These are phyloP conservation scores for Chloranthus sessilifolius DNA, from an alignment of 164 flowering plant genomes.

Conservation along the genomic window DNA sequence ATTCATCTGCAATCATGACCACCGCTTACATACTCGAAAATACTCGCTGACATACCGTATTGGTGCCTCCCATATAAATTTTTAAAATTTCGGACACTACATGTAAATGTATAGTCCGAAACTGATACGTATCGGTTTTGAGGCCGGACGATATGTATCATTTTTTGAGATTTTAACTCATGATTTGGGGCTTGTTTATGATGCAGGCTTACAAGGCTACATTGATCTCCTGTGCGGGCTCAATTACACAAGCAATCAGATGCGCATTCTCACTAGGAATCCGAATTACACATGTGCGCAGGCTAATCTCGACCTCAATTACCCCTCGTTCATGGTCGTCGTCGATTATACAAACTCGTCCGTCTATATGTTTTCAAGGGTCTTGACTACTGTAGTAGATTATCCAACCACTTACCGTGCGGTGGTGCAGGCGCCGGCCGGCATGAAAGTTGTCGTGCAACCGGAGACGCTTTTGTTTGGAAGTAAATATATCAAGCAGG, in stretches of 20 bases:
- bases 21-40: constrained; percentile 9
- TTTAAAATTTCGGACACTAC: too few relatives aligned
- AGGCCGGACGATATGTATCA: too few relatives aligned
- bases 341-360: constrained; percentile 17
- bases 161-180: too few relatives aligned
- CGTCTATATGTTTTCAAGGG: constrained; percentile 18
- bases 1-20: constrained; percentile 15
- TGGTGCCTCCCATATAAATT: too few relatives aligned
- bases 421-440: constrained; percentile 15
- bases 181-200: constrained; percentile 43
- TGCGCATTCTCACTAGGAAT: constrained; percentile 6
- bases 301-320: constrained; percentile 5
- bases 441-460: constrained; percentile 23
- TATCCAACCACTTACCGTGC: constrained; percentile 10
- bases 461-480: constrained; percentile 12
- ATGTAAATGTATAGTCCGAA: too few relatives aligned
- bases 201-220: constrained; percentile 26
- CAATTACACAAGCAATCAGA: constrained; percentile 35
- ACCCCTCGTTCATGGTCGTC: constrained; percentile 26
- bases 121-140: too few relatives aligned
- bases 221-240: constrained; percentile 33
- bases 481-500: constrained; percentile 1
- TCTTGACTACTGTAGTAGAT: constrained; percentile 23
- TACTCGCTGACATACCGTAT: background rate
- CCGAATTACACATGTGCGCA: background rate